Percentiles rank a stretch among this genome's conserved stretches.
phyloP scores from a whole-genome alignment of 257 asterid species.

The Penstemon newberryi region DNA sequence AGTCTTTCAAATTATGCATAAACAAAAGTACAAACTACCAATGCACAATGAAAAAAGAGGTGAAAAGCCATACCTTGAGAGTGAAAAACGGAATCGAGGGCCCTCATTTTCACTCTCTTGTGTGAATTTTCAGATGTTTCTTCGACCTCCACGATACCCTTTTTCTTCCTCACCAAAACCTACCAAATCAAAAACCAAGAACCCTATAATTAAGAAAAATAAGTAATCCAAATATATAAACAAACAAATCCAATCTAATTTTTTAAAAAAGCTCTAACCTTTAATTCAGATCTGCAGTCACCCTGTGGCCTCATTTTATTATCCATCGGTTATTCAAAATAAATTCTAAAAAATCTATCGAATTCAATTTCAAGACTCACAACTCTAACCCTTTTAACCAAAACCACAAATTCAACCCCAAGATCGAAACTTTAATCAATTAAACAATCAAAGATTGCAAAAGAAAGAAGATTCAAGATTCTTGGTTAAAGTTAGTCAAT shows the following conservation, averaged over 20 bases:
- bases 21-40: background rate
- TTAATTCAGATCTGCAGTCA: constrained; percentile 42
- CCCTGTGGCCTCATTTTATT: constrained; percentile 23
- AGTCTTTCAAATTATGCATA: background rate
- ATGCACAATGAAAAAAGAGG: constrained; percentile 23
- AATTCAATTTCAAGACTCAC: constrained; percentile 11
- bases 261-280: constrained; percentile 29
- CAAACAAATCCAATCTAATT: background rate
- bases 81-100: constrained; percentile 40
- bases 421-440: constrained; percentile 20
- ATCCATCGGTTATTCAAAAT: constrained; percentile 27
- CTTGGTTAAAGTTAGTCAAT: too few species aligned
- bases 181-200: constrained; percentile 28
- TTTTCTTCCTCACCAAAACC: constrained; percentile 39
- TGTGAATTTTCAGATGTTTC: constrained; percentile 34
- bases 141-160: constrained; percentile 34
- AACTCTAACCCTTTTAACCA: background rate
- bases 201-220: background rate
- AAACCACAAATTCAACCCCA: constrained; percentile 27
- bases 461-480: background rate
- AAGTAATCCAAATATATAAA: background rate
- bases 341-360: background rate
- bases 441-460: constrained; percentile 8
- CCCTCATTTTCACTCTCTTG: constrained; percentile 48
- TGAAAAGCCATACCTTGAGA: constrained; percentile 33